Evolutionary conservation across 2,329 filamentous ascomycete species (phyloP).

Genomic region (Cytospora paraplurivora): DNA sequence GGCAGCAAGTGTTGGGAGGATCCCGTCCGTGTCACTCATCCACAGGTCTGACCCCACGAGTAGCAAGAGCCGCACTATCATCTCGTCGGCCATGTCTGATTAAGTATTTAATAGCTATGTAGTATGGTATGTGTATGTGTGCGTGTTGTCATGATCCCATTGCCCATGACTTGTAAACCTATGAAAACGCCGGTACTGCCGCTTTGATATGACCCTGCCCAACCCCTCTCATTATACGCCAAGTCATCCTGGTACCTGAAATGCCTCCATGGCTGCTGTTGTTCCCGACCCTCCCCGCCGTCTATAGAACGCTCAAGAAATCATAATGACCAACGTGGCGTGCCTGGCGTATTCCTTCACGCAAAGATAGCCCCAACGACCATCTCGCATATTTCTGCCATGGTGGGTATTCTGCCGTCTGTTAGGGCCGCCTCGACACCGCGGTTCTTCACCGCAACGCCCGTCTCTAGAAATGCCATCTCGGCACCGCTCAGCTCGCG

Average conservation of each 20-base stretch:
- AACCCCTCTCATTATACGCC: neutral
- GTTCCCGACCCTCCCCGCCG: neutral
- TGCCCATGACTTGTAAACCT: neutral
- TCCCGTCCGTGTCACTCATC: no score
- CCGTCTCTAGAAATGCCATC: conserved; percentile 59
- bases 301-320: neutral
- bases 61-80: no score
- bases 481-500: conserved; percentile 57
- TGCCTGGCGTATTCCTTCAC: conserved; percentile 30
- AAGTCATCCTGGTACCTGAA: neutral
- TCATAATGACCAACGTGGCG: conserved; percentile 4
- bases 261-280: neutral
- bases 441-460: conserved; percentile 41
- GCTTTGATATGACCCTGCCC: neutral
- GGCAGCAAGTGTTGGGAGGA: no score
- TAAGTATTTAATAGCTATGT: neutral
- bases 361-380: conserved; percentile 48
- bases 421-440: conserved; percentile 40
- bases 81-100: no score
- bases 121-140: neutral
- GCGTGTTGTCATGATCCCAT: neutral
- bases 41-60: no score
- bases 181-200: neutral
- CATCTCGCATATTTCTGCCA: conserved; percentile 49
- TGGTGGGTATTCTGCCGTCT: conserved; percentile 41